Conservation (phyloP, 2,329 filamentous ascomycete genomes). For the Botrytis cinerea region DNA sequence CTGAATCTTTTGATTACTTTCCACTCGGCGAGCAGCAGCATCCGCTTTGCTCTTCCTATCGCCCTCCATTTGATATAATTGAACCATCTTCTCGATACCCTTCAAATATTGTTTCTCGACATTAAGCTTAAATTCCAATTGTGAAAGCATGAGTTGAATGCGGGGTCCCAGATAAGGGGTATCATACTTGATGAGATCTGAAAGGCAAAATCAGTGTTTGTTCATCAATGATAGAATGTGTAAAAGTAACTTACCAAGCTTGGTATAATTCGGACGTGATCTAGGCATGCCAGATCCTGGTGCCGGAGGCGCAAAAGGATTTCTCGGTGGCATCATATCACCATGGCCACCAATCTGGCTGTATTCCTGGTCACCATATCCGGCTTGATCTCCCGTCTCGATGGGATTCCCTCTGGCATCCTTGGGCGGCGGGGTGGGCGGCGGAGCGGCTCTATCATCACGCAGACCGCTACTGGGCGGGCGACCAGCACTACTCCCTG, state of each 20-base stretch:
- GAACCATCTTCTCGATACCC: slow-evolving; percentile 98
- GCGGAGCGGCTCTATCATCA: slow-evolving; percentile 51
- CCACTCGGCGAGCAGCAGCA: slow-evolving; percentile 82
- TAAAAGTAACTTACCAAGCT: slow-evolving; percentile 70
- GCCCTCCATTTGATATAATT: slow-evolving; percentile 94
- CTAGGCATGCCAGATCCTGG: slow-evolving; percentile 70
- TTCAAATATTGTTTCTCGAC: slow-evolving; percentile 99
- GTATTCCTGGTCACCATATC: slow-evolving; percentile 61
- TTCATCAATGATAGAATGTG: slow-evolving; percentile 2
- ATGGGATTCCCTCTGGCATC: slow-evolving; percentile 57
- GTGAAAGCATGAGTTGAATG: slow-evolving; percentile 98
- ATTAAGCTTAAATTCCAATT: slow-evolving; percentile 97
- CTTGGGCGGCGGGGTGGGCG: slow-evolving; percentile 73
- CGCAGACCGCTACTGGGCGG: slow-evolving; percentile 48
- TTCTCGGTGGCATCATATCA: slow-evolving; percentile 77
- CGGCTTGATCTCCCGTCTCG: slow-evolving; percentile 54
- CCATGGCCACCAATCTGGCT: slow-evolving; percentile 64
- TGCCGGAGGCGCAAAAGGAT: slow-evolving; percentile 74
- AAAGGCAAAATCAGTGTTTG: slow-evolving; percentile 28
- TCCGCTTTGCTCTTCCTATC: slow-evolving; percentile 94
- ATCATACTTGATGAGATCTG: slow-evolving; percentile 98
- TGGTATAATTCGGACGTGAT: slow-evolving; percentile 86
- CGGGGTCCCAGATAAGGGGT: slow-evolving; percentile 92
- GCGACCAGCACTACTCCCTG: slow-evolving; percentile 57
- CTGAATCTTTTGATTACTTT: slow-evolving; percentile 98